Evolutionary conservation across 1,139 yeast genomes (phyloP), one percentile per base, ranked within the genome.

Genomic region (Tardiomyces depauwii): DNA sequence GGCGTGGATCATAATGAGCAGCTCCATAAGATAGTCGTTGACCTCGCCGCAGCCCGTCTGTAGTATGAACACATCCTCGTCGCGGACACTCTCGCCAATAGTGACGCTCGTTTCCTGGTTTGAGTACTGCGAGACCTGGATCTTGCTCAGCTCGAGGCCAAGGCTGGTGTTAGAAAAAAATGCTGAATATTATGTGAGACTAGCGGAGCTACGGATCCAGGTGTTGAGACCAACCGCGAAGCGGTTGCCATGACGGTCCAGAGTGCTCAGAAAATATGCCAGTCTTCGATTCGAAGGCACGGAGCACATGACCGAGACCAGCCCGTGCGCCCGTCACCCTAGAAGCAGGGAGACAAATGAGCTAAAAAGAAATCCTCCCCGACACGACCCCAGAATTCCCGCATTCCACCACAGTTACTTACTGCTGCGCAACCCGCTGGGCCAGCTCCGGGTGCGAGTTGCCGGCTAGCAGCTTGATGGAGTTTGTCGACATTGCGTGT

Each of bases 31-130:
- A 53, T 82, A 77, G 64, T 88, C 96, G 62, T 91, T 91, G 47
- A 91, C 93, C 42, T 65, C 67, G 30, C 95, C 96, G 45, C 91
- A 82, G 27, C 96, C 96, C 38, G 89, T 86, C 65, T 89, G 97
- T 51, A 91, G 76, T 54, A 91, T 85, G 63, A 81, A 91, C 25
- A 64, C 74, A 63, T 91, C 98, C 65, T 91, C 96, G 65, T 89
- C 97, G 68, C 98, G 79, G 39, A 91, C 95, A 18, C 95, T 84
- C 65, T 91, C 97, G 33, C 95, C 95, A 53, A 91, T 84, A 41
- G 94, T 80, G 47, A 89, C 91, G 13, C 94, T 82, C 3, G 94
- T 89, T 63, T 89, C 97, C 47, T 84, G 86, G 52, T 64, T 64
- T 56, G 69, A 60, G 69, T 61, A 78, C 76, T 72, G 65, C 39